Evolutionary conservation across 805 yeast species (phyloP).

Genomic region (Kodamaea neixiangensis): DNA sequence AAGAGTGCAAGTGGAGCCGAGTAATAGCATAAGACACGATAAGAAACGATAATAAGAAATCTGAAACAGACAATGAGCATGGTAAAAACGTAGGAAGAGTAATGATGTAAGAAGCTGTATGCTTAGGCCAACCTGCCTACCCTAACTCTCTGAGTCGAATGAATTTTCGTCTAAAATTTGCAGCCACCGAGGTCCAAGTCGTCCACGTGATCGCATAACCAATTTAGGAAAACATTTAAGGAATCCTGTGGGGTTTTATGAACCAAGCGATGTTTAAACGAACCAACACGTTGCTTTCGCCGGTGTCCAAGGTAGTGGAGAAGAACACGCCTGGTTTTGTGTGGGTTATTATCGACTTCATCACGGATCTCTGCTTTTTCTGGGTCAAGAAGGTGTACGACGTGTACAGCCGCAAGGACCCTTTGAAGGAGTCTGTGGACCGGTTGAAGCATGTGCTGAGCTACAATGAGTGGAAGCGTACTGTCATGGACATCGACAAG

Average conservation of each 20-base stretch:
- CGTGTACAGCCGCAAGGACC: conserved; percentile 41
- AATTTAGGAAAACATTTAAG: not conserved
- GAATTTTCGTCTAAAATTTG: not conserved
- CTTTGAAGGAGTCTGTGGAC: conserved; percentile 49
- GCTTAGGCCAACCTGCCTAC: too few species aligned
- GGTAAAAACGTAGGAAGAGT: too few species aligned
- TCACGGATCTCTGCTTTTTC: conserved; percentile 46
- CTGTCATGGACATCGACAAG: conserved; percentile 51
- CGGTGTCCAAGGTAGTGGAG: conserved; percentile 28
- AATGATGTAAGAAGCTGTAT: too few species aligned
- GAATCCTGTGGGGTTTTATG: conserved; percentile 2
- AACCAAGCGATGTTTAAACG: conserved; percentile 1
- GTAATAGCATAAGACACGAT: not conserved
- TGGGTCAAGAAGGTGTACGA: conserved; percentile 44
- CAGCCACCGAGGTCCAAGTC: not conserved
- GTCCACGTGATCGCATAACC: not conserved
- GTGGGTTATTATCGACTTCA: conserved; percentile 45
- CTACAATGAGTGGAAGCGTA: conserved; percentile 71
- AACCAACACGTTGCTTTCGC: conserved; percentile 16
- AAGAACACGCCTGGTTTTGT: conserved; percentile 41
- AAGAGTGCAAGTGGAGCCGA: conserved; percentile 18
- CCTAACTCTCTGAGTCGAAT: too few species aligned
- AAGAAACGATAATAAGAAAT: not conserved
- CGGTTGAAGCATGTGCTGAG: conserved; percentile 52
- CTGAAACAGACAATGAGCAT: not conserved